phyloP scores from a whole-genome alignment of 805 yeast genomes.

The Cephaloascus fragrans region DNA sequence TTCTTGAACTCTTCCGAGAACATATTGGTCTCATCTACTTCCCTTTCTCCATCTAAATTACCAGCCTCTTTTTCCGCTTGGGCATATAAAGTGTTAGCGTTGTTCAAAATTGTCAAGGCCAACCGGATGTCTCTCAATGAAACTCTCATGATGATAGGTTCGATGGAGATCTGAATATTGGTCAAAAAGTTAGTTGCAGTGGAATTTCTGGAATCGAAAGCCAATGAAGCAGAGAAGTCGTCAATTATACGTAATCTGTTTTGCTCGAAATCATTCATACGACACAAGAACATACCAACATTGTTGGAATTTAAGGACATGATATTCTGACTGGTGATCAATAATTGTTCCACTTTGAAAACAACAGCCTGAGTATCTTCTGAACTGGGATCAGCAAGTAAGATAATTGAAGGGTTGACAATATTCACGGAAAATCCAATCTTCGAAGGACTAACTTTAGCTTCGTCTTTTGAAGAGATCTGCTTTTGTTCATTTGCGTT shows the following conservation, averaged over 20 bases:
- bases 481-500: background rate
- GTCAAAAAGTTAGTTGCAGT: constrained; percentile 49
- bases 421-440: constrained; percentile 57
- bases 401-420: constrained; percentile 64
- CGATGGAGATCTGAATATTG: constrained; percentile 58
- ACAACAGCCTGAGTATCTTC: constrained; percentile 79
- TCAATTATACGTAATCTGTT: constrained; percentile 68
- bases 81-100: constrained; percentile 48
- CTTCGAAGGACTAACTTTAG: constrained; percentile 4
- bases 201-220: constrained; percentile 64
- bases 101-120: constrained; percentile 64
- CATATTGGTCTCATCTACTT: constrained; percentile 15
- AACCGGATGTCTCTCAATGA: constrained; percentile 81
- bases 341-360: constrained; percentile 73
- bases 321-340: constrained; percentile 59
- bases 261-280: constrained; percentile 59
- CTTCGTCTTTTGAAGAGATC: background rate
- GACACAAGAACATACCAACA: constrained; percentile 78
- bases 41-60: constrained; percentile 4
- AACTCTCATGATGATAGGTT: constrained; percentile 70
- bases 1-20: constrained; percentile 58
- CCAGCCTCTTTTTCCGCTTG: constrained; percentile 3
- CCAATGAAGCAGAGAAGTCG: constrained; percentile 74
- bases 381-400: constrained; percentile 71
- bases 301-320: constrained; percentile 60